Conservation (phyloP, 768 basidiomycete genomes). For the Termitomyces sp. region DNA sequence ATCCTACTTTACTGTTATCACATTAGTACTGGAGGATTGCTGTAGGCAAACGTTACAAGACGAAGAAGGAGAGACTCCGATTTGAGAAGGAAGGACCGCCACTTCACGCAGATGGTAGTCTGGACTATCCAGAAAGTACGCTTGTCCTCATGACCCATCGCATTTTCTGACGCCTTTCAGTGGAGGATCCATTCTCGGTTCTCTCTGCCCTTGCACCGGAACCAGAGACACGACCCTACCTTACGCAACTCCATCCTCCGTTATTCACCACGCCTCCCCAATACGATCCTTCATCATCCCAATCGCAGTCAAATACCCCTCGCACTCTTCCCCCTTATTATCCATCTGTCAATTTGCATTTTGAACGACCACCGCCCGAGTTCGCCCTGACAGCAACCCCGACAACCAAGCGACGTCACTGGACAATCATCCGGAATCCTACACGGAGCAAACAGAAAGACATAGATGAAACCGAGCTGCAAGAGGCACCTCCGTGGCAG, state of each 20-base stretch:
- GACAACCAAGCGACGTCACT: constrained; percentile 47
- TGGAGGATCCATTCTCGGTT: constrained; percentile 75
- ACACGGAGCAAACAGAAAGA: constrained; percentile 46
- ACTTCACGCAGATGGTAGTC: constrained; percentile 66
- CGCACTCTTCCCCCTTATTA: constrained; percentile 14
- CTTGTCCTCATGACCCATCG: neutral
- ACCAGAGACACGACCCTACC: constrained; percentile 44
- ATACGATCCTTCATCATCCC: constrained; percentile 19
- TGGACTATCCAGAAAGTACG: constrained; percentile 69
- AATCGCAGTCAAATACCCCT: constrained; percentile 21
- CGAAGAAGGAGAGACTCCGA: constrained; percentile 76
- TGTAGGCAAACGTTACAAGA: constrained; percentile 70
- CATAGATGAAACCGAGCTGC: constrained; percentile 41
- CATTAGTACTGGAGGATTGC: neutral
- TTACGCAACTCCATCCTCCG: constrained; percentile 54
- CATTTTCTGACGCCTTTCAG: constrained; percentile 27
- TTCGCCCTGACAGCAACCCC: constrained; percentile 17
- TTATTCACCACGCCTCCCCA: constrained; percentile 12
- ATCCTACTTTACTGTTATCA: neutral
- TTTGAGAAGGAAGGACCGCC: constrained; percentile 77
- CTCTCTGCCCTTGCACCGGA: constrained; percentile 62
- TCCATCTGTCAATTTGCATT: constrained; percentile 12
- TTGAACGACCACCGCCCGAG: constrained; percentile 13
- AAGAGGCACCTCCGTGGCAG: constrained; percentile 38
- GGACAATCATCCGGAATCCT: constrained; percentile 52